phyloP scores from a whole-genome alignment of 306 rosid genomes.

The Spatholobus suberectus region DNA sequence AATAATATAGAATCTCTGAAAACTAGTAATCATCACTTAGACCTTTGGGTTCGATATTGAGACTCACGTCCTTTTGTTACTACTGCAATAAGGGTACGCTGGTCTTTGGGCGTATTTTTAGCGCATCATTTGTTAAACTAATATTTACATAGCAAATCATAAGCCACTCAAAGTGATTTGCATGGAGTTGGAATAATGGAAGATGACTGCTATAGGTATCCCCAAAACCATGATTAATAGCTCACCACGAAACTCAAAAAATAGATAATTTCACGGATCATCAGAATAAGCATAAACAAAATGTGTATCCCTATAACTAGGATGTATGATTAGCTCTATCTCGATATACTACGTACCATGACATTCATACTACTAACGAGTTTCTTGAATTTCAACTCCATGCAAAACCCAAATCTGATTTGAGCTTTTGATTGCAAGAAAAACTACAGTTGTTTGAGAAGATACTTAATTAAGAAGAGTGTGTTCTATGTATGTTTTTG shows the following conservation, averaged over 20 bases:
- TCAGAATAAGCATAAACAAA: too few species aligned
- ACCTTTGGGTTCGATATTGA: too few species aligned
- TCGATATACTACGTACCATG: background rate
- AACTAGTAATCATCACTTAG: too few species aligned
- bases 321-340: background rate
- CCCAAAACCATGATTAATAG: background rate
- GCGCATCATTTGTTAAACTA: background rate
- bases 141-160: background rate
- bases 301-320: background rate
- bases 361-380: background rate
- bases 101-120: too few species aligned
- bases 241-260: background rate
- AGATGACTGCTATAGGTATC: background rate
- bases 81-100: too few species aligned
- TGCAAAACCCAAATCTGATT: background rate
- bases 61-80: too few species aligned
- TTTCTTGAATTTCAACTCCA: background rate
- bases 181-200: background rate
- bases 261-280: too few species aligned
- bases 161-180: background rate
- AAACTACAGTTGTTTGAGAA: background rate
- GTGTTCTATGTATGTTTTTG: background rate
- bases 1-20: too few species aligned
- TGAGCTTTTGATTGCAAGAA: background rate
- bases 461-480: background rate